Conservation (phyloP, 495 filamentous ascomycete species). For the Penicillium desertorum region DNA sequence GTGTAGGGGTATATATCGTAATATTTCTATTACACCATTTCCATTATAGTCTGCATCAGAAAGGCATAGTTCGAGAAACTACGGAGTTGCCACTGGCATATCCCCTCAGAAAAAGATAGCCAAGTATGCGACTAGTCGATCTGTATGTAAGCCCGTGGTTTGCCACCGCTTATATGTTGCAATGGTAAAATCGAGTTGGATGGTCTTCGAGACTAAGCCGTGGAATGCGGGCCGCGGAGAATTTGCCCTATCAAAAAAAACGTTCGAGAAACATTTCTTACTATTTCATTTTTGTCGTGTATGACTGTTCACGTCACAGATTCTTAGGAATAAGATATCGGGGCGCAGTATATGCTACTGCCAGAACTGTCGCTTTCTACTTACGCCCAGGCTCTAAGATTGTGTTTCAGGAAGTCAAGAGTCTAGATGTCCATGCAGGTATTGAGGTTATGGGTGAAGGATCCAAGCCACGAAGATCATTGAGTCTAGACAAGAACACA, state of each 20-base stretch:
- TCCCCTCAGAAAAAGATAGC: neutral
- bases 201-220: neutral
- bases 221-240: neutral
- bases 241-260: neutral
- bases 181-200: neutral
- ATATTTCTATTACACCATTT: neutral
- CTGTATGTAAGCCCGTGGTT: neutral
- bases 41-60: neutral
- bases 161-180: neutral
- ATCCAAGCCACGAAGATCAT: neutral
- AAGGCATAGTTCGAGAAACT: neutral
- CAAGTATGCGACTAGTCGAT: neutral
- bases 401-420: neutral
- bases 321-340: neutral
- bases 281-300: neutral
- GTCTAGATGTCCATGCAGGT: neutral
- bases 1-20: constrained; percentile 2
- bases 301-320: neutral
- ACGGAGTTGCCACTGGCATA: neutral
- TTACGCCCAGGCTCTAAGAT: neutral
- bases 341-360: neutral
- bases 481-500: neutral
- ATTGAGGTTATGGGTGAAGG: neutral
- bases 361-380: neutral
- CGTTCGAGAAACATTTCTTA: neutral